A percentile compares a stretch with the other conserved stretches of the same genome.
phyloP scores from a whole-genome alignment of 2,329 filamentous ascomycete species.

The Hyphodiscus sp. region DNA sequence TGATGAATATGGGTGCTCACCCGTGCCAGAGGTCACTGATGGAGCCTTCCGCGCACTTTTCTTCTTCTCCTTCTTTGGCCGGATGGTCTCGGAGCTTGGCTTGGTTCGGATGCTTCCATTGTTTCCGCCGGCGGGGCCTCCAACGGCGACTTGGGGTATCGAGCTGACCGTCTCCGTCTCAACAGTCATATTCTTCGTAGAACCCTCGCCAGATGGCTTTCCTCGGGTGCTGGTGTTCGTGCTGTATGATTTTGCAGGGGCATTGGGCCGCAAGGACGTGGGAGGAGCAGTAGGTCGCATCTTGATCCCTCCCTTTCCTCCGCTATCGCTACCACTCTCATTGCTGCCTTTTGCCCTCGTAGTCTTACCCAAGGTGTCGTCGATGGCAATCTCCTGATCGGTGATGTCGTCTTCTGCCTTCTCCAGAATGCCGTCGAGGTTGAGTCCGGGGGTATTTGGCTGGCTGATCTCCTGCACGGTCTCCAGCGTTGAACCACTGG shows the following conservation, averaged over 20 bases:
- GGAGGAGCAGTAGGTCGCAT: constrained; percentile 31
- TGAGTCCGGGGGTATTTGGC: constrained; percentile 57
- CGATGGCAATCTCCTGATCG: constrained; percentile 30
- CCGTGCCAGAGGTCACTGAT: constrained; percentile 62
- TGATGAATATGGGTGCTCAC: constrained; percentile 46
- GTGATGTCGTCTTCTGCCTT: constrained; percentile 37
- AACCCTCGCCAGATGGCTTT: constrained; percentile 63
- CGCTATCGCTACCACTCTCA: constrained; percentile 63
- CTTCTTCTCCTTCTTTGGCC: constrained; percentile 90
- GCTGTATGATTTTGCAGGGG: constrained; percentile 58
- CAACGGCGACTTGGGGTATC: constrained; percentile 75
- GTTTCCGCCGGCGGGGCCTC: constrained; percentile 57
- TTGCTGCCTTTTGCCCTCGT: constrained; percentile 42
- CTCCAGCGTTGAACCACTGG: constrained; percentile 63
- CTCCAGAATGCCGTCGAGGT: constrained; percentile 43
- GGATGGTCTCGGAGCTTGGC: constrained; percentile 90
- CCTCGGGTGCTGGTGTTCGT: constrained; percentile 57
- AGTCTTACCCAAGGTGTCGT: constrained; percentile 29
- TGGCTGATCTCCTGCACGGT: constrained; percentile 89
- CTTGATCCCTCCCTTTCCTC: constrained; percentile 43
- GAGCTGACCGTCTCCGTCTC: constrained; percentile 95
- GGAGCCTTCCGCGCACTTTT: constrained; percentile 70
- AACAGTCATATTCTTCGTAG: constrained; percentile 86
- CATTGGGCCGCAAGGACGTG: constrained; percentile 41
- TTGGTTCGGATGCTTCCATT: constrained; percentile 76